A percentile compares a stretch with the other conserved stretches of the same genome.
Evolutionary conservation across 495 filamentous ascomycete species (phyloP).

Genomic region (Aspergillus ellipticus): DNA sequence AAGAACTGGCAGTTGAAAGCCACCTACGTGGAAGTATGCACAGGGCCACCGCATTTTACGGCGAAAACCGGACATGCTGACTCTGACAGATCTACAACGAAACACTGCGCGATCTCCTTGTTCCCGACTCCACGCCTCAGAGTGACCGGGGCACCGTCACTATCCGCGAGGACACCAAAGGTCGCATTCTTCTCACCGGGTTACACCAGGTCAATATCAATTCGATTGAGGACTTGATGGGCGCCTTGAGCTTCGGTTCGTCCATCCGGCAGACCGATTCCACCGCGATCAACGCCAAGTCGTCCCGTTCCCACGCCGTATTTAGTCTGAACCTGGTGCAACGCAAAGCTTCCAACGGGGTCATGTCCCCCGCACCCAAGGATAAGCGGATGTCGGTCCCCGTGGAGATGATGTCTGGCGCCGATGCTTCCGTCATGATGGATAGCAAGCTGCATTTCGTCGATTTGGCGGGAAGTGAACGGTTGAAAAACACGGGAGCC

Average conservation of each 20-base stretch:
- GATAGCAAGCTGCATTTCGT: conserved; percentile 99
- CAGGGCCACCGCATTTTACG: too few relatives aligned
- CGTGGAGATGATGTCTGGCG: conserved; percentile 69
- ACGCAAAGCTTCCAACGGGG: conserved; percentile 59
- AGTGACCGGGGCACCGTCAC: conserved; percentile 71
- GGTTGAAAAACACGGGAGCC: conserved; percentile 94
- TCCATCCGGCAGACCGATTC: conserved; percentile 95
- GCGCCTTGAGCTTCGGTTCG: conserved; percentile 85
- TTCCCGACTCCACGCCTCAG: conserved; percentile 66
- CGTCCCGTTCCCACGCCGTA: conserved; percentile 97
- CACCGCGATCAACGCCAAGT: conserved; percentile 98
- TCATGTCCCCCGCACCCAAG: conserved; percentile 41
- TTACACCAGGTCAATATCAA: conserved; percentile 86
- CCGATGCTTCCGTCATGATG: conserved; percentile 72
- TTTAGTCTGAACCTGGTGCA: conserved; percentile 95
- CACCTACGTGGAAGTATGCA: conserved; percentile 82
- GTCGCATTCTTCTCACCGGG: conserved; percentile 90
- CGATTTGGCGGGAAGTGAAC: conserved; percentile 94
- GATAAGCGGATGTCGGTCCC: conserved; percentile 93
- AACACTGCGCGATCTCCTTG: conserved; percentile 82
- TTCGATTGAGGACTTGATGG: conserved; percentile 86
- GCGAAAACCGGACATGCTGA: conserved; percentile 2
- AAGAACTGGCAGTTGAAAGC: conserved; percentile 93
- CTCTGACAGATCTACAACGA: conserved; percentile 85
- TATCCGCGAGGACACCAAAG: conserved; percentile 92